A percentile compares a stretch with the other conserved stretches of the same genome.
Conservation (phyloP, 306 rosid genomes). For the Datisca glomerata region DNA sequence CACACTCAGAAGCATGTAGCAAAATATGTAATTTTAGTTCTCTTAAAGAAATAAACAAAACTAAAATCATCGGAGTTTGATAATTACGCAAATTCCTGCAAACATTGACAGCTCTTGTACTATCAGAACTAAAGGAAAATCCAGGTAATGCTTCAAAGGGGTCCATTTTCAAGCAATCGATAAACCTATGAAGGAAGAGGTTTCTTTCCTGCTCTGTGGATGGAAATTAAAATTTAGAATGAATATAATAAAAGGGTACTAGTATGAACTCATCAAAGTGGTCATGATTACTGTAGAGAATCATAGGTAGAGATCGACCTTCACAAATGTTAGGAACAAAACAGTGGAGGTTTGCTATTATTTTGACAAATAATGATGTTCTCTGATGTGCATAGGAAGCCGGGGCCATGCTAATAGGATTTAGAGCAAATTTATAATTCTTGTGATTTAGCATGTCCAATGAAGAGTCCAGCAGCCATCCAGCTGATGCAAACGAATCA, state of each 20-base stretch:
- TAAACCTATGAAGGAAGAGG: slow-evolving; percentile 64
- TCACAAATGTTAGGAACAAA: slow-evolving; percentile 80
- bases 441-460: slow-evolving; percentile 20
- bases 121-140: slow-evolving; percentile 48
- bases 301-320: slow-evolving; percentile 44
- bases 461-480: slow-evolving; percentile 73
- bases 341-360: slow-evolving; percentile 97
- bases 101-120: slow-evolving; percentile 44
- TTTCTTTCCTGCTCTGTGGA: slow-evolving; percentile 87
- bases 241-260: slow-evolving; percentile 16
- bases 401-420: slow-evolving; percentile 41
- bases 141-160: slow-evolving; percentile 48
- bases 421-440: slow-evolving; percentile 41
- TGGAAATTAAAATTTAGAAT: slow-evolving; percentile 13
- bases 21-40: slow-evolving; percentile 7
- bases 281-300: slow-evolving; percentile 12
- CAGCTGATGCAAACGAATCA: slow-evolving; percentile 74
- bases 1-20: slow-evolving; percentile 20
- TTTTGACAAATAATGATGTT: slow-evolving; percentile 83
- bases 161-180: slow-evolving; percentile 77
- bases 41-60: neutral
- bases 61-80: slow-evolving; percentile 9
- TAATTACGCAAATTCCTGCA: slow-evolving; percentile 74
- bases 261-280: slow-evolving; percentile 8
- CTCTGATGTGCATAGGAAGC: slow-evolving; percentile 77